Conservation (phyloP, 805 yeast species). For the Starmerella gropengiesseri region DNA sequence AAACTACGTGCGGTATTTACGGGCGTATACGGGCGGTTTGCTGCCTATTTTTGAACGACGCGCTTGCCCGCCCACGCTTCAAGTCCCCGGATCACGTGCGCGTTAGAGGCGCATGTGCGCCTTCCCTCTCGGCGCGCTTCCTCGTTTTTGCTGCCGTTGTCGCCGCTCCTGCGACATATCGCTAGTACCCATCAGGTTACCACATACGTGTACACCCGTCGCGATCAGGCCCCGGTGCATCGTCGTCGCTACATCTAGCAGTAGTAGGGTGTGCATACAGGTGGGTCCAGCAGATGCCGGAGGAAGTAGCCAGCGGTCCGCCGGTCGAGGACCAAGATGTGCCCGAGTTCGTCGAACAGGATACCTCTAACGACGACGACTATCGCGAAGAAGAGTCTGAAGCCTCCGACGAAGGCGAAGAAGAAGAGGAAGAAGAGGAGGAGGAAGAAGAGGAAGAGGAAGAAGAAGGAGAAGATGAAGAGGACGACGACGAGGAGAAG, state of each 20-base stretch:
- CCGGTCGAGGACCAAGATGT: conserved; percentile 13
- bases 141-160: too few relatives aligned
- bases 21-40: too few relatives aligned
- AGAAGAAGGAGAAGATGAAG: conserved; percentile 12
- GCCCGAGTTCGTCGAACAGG: conserved; percentile 8
- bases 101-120: too few relatives aligned
- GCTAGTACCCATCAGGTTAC: too few relatives aligned
- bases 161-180: too few relatives aligned
- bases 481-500: conserved; percentile 18
- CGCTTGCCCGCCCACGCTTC: too few relatives aligned
- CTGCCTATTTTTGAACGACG: too few relatives aligned
- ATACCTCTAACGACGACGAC: conserved; percentile 10
- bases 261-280: not conserved
- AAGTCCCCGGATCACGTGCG: too few relatives aligned
- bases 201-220: too few relatives aligned
- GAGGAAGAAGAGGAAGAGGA: conserved; percentile 16
- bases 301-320: not conserved
- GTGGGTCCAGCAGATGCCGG: not conserved
- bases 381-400: conserved; percentile 7
- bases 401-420: conserved; percentile 9
- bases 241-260: too few relatives aligned
- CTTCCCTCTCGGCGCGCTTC: too few relatives aligned
- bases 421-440: conserved; percentile 8
- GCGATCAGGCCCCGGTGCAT: too few relatives aligned
- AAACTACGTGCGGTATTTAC: not conserved